Base-by-base conservation (phyloP, 1,284 basidiomycete genomes). In the Coniferiporia weirii region DNA sequence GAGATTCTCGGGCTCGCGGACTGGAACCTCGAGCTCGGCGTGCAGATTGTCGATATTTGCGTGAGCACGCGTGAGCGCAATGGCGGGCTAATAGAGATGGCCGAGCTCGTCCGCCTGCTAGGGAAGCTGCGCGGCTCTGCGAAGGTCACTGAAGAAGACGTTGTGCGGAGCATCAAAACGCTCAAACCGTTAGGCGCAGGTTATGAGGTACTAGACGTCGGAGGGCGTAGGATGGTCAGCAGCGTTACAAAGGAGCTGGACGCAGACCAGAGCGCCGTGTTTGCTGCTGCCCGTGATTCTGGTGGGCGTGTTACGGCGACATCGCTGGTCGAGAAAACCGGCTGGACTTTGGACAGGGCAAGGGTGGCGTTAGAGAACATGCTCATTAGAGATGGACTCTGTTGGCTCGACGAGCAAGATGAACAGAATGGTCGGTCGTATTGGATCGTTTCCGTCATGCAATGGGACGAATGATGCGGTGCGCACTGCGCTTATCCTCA, bases 31-130 rank as follows among this genome's bases (percentile, higher is more conserved):
- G 95, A 97, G 68, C 82, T 99, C 1, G 93, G 93, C 2, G 93
- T 98, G 27, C 96, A 99, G 76, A 90, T 99, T 63, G 94, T 99
- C 52, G 96, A 99, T 70, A 84, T 99, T 15, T 98, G 96, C 68
- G 87, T 98, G 35, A 89, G 85, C 69, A 96, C 93, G 8, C 77
- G 95, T 47, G 86, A 89, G 59, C 75, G 85, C 47, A 98, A 98
- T 65, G 96, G 97, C 0, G 96, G 97, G 0, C 75, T 98, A 55
- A 94, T 99, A 57, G 89, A 90, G 65, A 84, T 98, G 79, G 78
- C 80, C 10, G 95, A 98, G 70, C 77, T 99, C 46, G 79, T 97
- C 17, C 73, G 85, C 35, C 79, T 94, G 53, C 83, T 99, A 46
- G 83, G 81, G 61, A 84, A 82, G 66, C 75, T 98, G 51, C 78